Percentiles rank a stretch among this genome's conserved stretches.
These are phyloP conservation scores for Peniophora sp. DNA, from an alignment of 1,284 basidiomycete species.

Conservation along the genomic window DNA sequence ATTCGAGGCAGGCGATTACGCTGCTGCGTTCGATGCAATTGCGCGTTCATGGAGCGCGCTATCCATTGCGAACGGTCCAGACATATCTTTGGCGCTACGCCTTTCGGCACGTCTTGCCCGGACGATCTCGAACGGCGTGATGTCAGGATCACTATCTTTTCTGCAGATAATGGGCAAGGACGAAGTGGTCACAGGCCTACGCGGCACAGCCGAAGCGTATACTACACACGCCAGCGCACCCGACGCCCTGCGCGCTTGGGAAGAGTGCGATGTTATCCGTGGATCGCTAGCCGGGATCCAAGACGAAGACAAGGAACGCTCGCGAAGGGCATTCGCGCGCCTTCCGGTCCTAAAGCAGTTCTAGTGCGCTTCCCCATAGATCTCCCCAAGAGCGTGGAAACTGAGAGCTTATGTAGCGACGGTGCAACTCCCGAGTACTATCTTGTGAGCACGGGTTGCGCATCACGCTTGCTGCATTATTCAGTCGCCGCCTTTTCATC, in stretches of 20 bases:
- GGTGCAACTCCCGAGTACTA: background rate
- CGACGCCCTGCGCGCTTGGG: constrained; percentile 3
- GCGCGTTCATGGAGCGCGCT: constrained; percentile 4
- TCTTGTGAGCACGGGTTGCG: background rate
- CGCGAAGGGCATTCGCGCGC: constrained; percentile 2
- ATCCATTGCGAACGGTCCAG: background rate
- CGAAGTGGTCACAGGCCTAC: background rate
- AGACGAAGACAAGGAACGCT: constrained; percentile 1
- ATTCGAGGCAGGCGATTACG: constrained; percentile 9
- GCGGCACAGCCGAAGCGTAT: background rate
- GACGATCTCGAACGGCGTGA: background rate
- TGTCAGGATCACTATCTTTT: background rate
- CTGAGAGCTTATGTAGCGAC: background rate
- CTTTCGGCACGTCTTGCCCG: constrained; percentile 1
- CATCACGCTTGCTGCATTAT: background rate
- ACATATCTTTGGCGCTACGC: background rate
- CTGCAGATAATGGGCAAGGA: background rate
- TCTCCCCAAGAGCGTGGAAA: background rate
- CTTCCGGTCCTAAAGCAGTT: constrained; percentile 7
- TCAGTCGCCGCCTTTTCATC: background rate
- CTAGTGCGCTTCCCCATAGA: constrained; percentile 2
- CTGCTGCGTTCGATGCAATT: constrained; percentile 5
- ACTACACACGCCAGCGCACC: too few species aligned
- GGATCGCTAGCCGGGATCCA: background rate
- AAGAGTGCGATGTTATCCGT: constrained; percentile 3